Evolutionary conservation across 148 eudicot species (phyloP), one percentile per base, ranked within the genome.

Genomic region (Silene conica): DNA sequence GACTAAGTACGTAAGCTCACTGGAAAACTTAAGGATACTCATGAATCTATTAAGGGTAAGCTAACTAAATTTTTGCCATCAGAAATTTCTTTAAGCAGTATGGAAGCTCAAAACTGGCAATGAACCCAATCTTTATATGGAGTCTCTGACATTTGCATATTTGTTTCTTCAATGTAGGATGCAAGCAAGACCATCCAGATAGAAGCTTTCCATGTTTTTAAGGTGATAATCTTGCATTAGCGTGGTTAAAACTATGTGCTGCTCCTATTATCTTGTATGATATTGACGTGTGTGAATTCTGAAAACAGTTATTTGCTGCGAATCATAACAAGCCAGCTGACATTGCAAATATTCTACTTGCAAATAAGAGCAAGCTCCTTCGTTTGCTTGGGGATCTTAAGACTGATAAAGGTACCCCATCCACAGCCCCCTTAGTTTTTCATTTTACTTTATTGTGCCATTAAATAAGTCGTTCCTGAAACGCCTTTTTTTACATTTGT

Each of bases 41-140:
- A 92, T 92, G 97, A 88, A 90, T 78, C 91, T 92, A 69, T 76
- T 92, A 60, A 83, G 93, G 83, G 97, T 92, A 87, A 58, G 9
- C 69, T 65, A 65, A 31, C 69, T 65, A 28, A 28, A 5, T 28
- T 15, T 34, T 65, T 38, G 22, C 69, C 26, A 63, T 50, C 8
- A 38, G 43, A 38, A 38, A 12, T 31, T 58, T 20, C 11, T n/a
- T 58, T 23, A 38, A 38, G 43, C 8, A 38, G 8, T 38, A 38
- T 38, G 8, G 43, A 38, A 38, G 8, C 43, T 38, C 43, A 38
- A 38, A 38, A 38, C 43, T 6, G 43, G 8, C 43, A 38, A 7
- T 7, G 43, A 38, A 38, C 43, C 7, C 43, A 38, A 38, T 38
- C 8, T 38, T 7, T 38, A 38, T 38, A 38, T 9, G 6, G 6